A percentile compares a stretch with the other conserved stretches of the same genome.
Conservation (phyloP, 1,139 yeast species). For the Casaregolazyma lundiana region DNA sequence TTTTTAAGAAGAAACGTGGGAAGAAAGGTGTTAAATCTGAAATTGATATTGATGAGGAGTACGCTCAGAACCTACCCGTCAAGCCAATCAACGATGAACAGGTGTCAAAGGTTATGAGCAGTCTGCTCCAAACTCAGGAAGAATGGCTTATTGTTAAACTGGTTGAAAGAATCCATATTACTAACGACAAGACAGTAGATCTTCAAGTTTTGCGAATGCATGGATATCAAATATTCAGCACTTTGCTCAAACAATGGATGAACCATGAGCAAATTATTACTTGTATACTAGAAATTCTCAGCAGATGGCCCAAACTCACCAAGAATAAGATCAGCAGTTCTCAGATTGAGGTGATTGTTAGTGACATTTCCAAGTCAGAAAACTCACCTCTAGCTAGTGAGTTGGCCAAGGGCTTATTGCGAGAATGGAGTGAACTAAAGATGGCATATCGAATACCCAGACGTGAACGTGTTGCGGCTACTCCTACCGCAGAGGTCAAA, state of each 20-base stretch:
- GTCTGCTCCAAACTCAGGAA: constrained; percentile 74
- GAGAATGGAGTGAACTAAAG: constrained; percentile 69
- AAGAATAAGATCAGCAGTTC: constrained; percentile 78
- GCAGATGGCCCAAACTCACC: constrained; percentile 76
- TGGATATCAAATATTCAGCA: constrained; percentile 77
- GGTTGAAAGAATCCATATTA: constrained; percentile 58
- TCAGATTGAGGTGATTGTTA: constrained; percentile 63
- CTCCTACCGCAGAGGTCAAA: constrained; percentile 7
- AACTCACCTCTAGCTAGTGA: constrained; percentile 26
- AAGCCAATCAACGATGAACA: constrained; percentile 45
- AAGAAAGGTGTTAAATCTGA: constrained; percentile 36
- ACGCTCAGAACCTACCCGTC: constrained; percentile 56
- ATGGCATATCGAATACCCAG: constrained; percentile 85
- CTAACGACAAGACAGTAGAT: constrained; percentile 53
- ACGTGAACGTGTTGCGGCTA: constrained; percentile 13
- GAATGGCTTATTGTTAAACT: constrained; percentile 59
- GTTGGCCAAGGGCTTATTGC: constrained; percentile 46
- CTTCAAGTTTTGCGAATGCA: constrained; percentile 68
- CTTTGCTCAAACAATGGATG: constrained; percentile 45
- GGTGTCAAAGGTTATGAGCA: constrained; percentile 77
- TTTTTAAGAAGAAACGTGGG: constrained; percentile 45
- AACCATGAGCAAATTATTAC: constrained; percentile 35
- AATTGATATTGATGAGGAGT: constrained; percentile 44
- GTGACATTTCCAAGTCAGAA: constrained; percentile 39
- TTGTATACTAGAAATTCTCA: constrained; percentile 53